phyloP scores from a whole-genome alignment of 306 rosid species.

The Inga oerstediana region DNA sequence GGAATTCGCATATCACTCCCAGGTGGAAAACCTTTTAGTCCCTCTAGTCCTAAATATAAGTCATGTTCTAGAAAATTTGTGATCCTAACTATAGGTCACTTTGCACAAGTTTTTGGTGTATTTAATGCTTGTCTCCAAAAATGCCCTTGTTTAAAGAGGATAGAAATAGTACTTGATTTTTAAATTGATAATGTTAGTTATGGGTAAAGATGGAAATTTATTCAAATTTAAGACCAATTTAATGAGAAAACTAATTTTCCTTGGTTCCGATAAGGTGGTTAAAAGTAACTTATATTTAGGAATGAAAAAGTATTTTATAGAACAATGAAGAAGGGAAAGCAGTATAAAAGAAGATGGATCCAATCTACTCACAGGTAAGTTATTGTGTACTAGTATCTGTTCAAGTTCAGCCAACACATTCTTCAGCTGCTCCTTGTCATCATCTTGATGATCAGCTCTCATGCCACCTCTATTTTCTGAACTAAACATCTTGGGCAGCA shows the following conservation, averaged over 20 bases:
- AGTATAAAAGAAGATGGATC: slow-evolving; percentile 9
- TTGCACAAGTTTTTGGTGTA: not conserved
- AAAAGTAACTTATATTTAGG: not conserved
- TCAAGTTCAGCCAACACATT: slow-evolving; percentile 68
- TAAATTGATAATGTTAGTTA: not conserved
- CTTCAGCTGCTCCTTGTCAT: slow-evolving; percentile 49
- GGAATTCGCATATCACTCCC: slow-evolving; percentile 25
- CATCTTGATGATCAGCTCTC: slow-evolving; percentile 43
- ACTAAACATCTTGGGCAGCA: slow-evolving; percentile 78
- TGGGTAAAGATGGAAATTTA: not conserved
- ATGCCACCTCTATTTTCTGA: slow-evolving; percentile 45
- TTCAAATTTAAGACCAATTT: not conserved
- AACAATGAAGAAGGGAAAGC: slow-evolving; percentile 21
- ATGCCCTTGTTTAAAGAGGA: not conserved
- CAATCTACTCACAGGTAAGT: slow-evolving; percentile 82
- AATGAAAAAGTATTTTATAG: not conserved
- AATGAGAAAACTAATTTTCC: not conserved
- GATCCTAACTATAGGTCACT: not conserved
- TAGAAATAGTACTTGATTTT: not conserved
- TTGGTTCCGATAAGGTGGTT: not conserved
- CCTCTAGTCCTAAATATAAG: not conserved
- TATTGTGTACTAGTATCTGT: slow-evolving; percentile 75
- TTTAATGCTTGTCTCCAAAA: not conserved
- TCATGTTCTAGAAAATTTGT: not conserved
- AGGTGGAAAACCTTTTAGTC: slow-evolving; percentile 17